Evolutionary conservation across 2,329 filamentous ascomycete species (phyloP).

Genomic region (Fusarium gaditjirri): DNA sequence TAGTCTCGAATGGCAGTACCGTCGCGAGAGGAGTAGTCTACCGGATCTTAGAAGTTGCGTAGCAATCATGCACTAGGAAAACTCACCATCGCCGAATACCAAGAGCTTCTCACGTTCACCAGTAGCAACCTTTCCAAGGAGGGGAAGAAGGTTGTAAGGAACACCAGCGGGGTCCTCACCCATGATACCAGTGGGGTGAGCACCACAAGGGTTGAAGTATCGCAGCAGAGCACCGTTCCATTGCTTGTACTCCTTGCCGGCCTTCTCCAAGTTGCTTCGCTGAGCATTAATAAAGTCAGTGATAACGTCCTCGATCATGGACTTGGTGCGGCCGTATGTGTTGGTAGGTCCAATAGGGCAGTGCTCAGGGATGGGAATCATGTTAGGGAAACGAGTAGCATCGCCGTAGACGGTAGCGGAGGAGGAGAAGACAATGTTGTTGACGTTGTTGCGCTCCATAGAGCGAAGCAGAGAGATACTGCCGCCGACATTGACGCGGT

Average conservation of each 20-base stretch:
- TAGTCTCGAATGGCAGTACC: conserved; percentile 97
- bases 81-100: conserved; percentile 90
- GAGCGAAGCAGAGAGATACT: conserved; percentile 86
- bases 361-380: conserved; percentile 98
- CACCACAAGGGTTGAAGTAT: conserved; percentile 98
- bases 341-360: conserved; percentile 98
- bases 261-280: conserved; percentile 83
- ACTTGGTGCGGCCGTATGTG: conserved; percentile 97
- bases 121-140: conserved; percentile 95
- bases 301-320: conserved; percentile 90
- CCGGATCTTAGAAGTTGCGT: conserved; percentile 31
- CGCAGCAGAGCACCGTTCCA: conserved; percentile 95
- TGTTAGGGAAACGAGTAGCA: conserved; percentile 92
- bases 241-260: conserved; percentile 77
- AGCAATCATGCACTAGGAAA: background rate
- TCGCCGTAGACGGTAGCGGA: conserved; percentile 99
- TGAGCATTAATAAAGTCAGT: conserved; percentile 90
- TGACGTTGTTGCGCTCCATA: conserved; percentile 90
- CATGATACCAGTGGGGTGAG: conserved; percentile 96
- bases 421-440: conserved; percentile 98
- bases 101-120: conserved; percentile 94
- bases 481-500: conserved; percentile 94
- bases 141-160: conserved; percentile 93
- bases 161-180: conserved; percentile 97
- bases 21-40: conserved; percentile 91